These are phyloP conservation scores for Bolboschoenoplectus hybrid DNA, from an alignment of 202 grass and related monocot genomes.

Conservation along the genomic window DNA sequence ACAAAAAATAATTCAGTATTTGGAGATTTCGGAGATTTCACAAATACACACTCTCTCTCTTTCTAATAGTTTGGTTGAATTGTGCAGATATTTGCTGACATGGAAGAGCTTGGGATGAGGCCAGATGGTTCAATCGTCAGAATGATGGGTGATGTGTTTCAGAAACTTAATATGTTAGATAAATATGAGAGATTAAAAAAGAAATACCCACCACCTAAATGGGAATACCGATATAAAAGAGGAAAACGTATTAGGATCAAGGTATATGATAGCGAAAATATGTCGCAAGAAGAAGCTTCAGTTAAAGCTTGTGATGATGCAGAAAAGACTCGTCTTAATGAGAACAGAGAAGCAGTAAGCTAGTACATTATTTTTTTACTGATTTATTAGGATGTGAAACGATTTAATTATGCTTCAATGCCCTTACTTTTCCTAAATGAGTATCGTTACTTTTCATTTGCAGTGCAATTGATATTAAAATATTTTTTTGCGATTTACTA, in stretches of 20 bases:
- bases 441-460: background rate
- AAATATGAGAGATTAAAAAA: slow-evolving; percentile 82
- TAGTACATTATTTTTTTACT: slow-evolving; percentile 15
- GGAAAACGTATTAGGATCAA: slow-evolving; percentile 76
- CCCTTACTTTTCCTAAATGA: background rate
- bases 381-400: slow-evolving; percentile 2
- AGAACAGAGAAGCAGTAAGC: slow-evolving; percentile 1
- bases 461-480: background rate
- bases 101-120: slow-evolving; percentile 88
- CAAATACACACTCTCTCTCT: background rate
- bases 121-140: slow-evolving; percentile 77
- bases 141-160: slow-evolving; percentile 79
- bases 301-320: background rate
- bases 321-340: background rate
- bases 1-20: background rate
- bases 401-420: background rate
- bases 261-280: slow-evolving; percentile 44
- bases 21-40: background rate
- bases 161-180: slow-evolving; percentile 83
- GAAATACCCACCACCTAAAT: slow-evolving; percentile 85
- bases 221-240: slow-evolving; percentile 82
- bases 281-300: slow-evolving; percentile 25
- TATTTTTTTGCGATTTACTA: background rate
- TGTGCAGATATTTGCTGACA: slow-evolving; percentile 87
- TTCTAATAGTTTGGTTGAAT: slow-evolving; percentile 37